Base-by-base conservation (phyloP, 805 yeast genomes). In the Kluyveromyces dobzhanskii region DNA sequence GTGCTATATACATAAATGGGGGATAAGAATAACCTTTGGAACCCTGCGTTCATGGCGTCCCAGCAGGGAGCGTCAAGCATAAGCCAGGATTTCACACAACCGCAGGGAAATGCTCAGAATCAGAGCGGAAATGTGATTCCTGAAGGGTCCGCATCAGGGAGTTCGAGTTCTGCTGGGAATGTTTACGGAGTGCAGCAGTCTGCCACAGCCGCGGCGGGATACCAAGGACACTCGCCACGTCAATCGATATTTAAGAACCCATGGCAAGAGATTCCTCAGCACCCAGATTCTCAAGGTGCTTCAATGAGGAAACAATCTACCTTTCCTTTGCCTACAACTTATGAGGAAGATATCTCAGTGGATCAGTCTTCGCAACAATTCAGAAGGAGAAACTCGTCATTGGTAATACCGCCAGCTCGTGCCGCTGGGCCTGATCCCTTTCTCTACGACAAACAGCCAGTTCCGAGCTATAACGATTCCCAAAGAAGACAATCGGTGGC, bases 341-440 rank as follows among this genome's bases (percentile, higher is more conserved):
- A 42, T 18, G 45, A 42, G 24, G 45, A 42, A 13, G 35, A 24
- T 11, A 17, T 12, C 12, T 30, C 24, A 12, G 28, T 24, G 25
- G 39, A 27, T 16, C 37, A 26, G 9, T 25, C 35, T 14, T 32
- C 38, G 14, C 42, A 37, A 16, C 31, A 26, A 6, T 35, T 31
- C 32, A 49, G 54, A 27, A 52, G 64, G 42, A 45, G 64, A 35
- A 59, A 57, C 44, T 59, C 64, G 10, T 55, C 61, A 26, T 34
- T 64, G 30, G 50, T 68, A 8, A 46, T 61, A 13, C 73, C 72
- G 2, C 74, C 74, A 12, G 51, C 67, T 2, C 56, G 74, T 46
- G 70, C 69, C 1, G 47, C 51, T 10, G 51, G 51, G 17, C 68
- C 69, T 2, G 71, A 65, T 11, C 71, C 72, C 4, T 57, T 50